Conservation (phyloP, 148 eudicot species). For the Beta vulgaris region DNA sequence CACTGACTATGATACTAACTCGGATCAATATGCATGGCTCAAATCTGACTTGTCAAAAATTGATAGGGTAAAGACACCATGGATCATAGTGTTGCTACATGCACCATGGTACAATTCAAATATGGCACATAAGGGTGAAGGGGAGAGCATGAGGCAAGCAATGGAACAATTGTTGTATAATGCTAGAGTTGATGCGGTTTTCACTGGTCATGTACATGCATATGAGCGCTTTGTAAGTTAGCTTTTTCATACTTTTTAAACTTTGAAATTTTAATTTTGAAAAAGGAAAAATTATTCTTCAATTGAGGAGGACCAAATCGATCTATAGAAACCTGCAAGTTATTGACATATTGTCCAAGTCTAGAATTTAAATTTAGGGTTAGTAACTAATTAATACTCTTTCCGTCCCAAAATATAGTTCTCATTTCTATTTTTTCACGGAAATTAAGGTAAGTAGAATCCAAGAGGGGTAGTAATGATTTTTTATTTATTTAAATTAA, state of each 20-base stretch:
- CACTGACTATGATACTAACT: conserved; percentile 40
- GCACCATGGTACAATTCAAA: conserved; percentile 73
- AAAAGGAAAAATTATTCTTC: neutral
- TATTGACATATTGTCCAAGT: no score
- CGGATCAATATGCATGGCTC: conserved; percentile 66
- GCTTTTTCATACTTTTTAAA: neutral
- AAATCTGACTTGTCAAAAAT: conserved; percentile 40
- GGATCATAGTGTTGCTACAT: conserved; percentile 50
- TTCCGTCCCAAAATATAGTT: no score
- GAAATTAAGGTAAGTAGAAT: no score
- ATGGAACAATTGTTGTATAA: conserved; percentile 53
- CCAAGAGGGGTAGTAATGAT: no score
- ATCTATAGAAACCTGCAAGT: no score
- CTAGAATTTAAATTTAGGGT: no score
- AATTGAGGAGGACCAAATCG: no score
- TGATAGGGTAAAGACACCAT: conserved; percentile 51
- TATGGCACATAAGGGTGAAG: conserved; percentile 61
- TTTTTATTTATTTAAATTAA: no score
- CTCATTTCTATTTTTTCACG: no score
- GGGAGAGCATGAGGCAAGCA: conserved; percentile 60
- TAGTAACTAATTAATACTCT: no score
- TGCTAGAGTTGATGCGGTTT: conserved; percentile 57
- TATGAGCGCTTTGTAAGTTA: conserved; percentile 72
- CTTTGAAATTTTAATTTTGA: neutral
- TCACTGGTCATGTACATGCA: conserved; percentile 69